Evolutionary conservation across 306 rosid genomes (phyloP), one percentile per base, ranked within the genome.

Genomic region (Prunus dulcis): DNA sequence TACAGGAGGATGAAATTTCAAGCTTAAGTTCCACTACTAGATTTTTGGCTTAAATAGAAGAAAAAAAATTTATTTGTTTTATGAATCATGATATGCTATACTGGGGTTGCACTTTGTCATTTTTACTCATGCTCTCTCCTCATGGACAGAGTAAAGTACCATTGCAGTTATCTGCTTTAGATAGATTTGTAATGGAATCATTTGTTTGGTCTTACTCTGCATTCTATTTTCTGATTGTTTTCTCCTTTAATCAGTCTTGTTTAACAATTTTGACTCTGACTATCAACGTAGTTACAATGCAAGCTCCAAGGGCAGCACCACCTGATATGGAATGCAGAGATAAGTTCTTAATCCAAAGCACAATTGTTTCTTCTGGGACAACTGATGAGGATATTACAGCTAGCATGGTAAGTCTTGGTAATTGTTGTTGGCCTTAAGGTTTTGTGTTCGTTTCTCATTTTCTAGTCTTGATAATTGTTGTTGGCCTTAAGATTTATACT

Each of bases 321-420:
- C 81, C 63, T 43, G 98, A 92, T 79, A 46, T 89, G 88, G 90
- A 65, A n/a, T 92, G 97, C 87, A 92, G 74, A 80, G 98, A 95
- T 81, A 95, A 95, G 90, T 95, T 95, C 73, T 84, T 95, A 86
- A 83, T 95, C 81, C 98, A 89, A 82, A 85, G 98, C 84, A 86
- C 88, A 66, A 41, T 78, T 50, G 97, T 95, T 82, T 64, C 89
- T 62, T 80, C 71, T 34, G 88, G 79, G 78, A 92, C 91, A 80
- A 77, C 85, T 28, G 81, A 84, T 69, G 88, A 86, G 76, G 88
- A 94, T 61, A 84, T 92, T 83, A 89, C 91, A 23, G 78, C 96
- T 71, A 83, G 83, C 89, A 82, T 87, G 90, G 98, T 95, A 84
- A 82, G 87, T 77, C 66, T 83, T 65, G 66, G 73, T 72, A 62